A percentile compares a stretch with the other conserved stretches of the same genome.
phyloP scores from a whole-genome alignment of 768 basidiomycete genomes.

The Termitomyces sp. region DNA sequence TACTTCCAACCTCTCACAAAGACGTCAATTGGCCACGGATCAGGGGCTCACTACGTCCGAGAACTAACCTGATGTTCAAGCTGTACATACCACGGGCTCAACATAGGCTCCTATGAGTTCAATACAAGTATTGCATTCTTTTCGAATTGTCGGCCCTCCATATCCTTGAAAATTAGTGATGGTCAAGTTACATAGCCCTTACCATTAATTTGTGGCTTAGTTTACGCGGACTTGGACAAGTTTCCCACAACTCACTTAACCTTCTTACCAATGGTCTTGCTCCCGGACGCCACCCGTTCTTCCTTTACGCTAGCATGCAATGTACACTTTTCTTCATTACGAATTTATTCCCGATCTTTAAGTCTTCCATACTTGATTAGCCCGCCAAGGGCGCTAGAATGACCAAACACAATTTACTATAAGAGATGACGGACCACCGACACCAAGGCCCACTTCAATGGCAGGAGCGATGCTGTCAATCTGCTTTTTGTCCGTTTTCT shows the following conservation, averaged over 20 bases:
- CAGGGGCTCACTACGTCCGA: not conserved
- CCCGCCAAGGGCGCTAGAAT: not conserved
- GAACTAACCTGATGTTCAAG: not conserved
- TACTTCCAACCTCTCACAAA: not conserved
- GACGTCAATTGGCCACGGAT: not conserved
- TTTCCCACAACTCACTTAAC: not conserved
- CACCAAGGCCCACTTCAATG: not conserved
- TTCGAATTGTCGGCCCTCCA: too few relatives aligned
- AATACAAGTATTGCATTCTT: not conserved
- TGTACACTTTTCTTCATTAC: not conserved
- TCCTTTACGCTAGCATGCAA: not conserved
- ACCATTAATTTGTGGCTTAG: not conserved
- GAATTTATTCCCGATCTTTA: not conserved
- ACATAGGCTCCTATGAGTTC: not conserved
- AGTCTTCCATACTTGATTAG: not conserved
- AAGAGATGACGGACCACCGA: not conserved
- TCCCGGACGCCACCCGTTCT: not conserved
- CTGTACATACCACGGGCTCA: not conserved
- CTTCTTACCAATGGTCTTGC: too few relatives aligned
- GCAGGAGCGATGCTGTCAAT: not conserved
- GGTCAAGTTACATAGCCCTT: too few relatives aligned
- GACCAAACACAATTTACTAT: not conserved
- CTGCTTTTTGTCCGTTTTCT: constrained; percentile 2
- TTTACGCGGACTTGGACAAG: too few relatives aligned
- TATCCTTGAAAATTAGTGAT: too few relatives aligned